Conservation (phyloP, 148 eudicot species). For the Rhododendron kiyosumense region DNA sequence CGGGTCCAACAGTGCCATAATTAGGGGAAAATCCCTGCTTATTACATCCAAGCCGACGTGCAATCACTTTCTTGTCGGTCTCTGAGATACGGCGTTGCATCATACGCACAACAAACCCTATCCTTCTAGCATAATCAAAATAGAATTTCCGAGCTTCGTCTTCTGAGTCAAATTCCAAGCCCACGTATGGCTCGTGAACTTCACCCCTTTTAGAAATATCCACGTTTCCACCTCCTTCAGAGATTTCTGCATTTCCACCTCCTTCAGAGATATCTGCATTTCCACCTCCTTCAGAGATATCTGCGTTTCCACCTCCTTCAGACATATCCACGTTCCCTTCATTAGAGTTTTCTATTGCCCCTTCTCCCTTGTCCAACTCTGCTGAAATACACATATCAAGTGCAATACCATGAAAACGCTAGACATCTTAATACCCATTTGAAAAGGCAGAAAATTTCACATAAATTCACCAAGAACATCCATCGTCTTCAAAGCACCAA, state of each 20-base stretch:
- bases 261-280: constrained; percentile 12
- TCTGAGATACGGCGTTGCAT: constrained; percentile 55
- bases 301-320: constrained; percentile 16
- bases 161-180: constrained; percentile 56
- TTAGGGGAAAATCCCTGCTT: constrained; percentile 43
- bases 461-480: not conserved
- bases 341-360: not conserved
- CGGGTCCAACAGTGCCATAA: constrained; percentile 30
- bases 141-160: constrained; percentile 43
- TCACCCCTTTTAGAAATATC: constrained; percentile 19
- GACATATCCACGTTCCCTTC: constrained; percentile 12
- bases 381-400: constrained; percentile 21
- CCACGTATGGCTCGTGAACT: constrained; percentile 37
- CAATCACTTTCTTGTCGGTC: constrained; percentile 44
- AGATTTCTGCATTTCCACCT: constrained; percentile 8
- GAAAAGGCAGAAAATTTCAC: not conserved
- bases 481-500: not conserved
- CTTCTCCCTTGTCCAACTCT: constrained; percentile 24
- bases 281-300: constrained; percentile 22
- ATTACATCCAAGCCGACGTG: constrained; percentile 50
- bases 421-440: not conserved
- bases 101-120: constrained; percentile 44
- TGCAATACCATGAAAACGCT: not conserved
- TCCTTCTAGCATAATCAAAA: constrained; percentile 35
- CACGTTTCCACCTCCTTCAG: constrained; percentile 14